Conservation (phyloP, 1,139 yeast species). For the Yamadazyma atlantica region DNA sequence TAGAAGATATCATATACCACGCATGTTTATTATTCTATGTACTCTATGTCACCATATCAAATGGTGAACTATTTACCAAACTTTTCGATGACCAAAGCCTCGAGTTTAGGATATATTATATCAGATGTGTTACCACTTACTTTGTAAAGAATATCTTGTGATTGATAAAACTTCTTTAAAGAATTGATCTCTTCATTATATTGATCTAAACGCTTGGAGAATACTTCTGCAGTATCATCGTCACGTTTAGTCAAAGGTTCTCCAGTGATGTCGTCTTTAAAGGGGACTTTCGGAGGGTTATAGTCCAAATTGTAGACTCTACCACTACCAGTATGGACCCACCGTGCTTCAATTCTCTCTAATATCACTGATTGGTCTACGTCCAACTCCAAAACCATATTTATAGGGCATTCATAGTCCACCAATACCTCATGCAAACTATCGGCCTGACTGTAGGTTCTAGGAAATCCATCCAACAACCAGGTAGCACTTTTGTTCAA, state of each 20-base stretch:
- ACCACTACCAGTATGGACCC: conserved; percentile 83
- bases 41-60: not conserved
- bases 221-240: conserved; percentile 75
- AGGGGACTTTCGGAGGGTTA: conserved; percentile 84
- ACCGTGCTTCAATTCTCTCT: conserved; percentile 79
- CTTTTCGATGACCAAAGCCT: conserved; percentile 35
- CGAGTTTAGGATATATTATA: conserved; percentile 72
- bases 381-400: conserved; percentile 76
- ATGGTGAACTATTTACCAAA: conserved; percentile 14
- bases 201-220: conserved; percentile 62
- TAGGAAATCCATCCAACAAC: conserved; percentile 90
- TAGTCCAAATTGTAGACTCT: conserved; percentile 82
- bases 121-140: conserved; percentile 82
- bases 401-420: conserved; percentile 43
- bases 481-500: conserved; percentile 52
- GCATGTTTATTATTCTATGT: too few species aligned
- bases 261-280: conserved; percentile 84
- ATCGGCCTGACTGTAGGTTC: conserved; percentile 73
- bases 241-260: conserved; percentile 76
- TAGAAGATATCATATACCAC: too few species aligned
- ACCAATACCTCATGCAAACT: conserved; percentile 48
- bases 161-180: conserved; percentile 58
- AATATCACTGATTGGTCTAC: conserved; percentile 81
- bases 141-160: conserved; percentile 51
- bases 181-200: conserved; percentile 64